A percentile compares a stretch with the other conserved stretches of the same genome.
Conservation (phyloP, 2,329 filamentous ascomycete genomes). For the Fusarium sp. region DNA sequence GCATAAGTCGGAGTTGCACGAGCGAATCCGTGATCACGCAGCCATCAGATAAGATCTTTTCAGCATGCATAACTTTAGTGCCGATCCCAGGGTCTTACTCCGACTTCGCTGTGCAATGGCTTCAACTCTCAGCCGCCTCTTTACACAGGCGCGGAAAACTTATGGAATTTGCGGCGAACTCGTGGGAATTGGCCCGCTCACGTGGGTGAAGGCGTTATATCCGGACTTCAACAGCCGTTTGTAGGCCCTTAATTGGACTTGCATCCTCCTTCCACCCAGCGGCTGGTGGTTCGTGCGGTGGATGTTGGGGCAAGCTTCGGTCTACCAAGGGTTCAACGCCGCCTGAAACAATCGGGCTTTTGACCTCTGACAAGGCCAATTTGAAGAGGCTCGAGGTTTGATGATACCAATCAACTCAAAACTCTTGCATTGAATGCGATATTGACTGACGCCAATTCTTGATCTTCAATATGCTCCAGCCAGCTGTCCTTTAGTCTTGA, state of each 20-base stretch:
- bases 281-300: slow-evolving; percentile 5
- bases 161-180: background rate
- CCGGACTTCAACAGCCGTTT: slow-evolving; percentile 28
- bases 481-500: background rate
- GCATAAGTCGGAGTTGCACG: slow-evolving; percentile 35
- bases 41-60: slow-evolving; percentile 22
- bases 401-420: background rate
- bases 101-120: slow-evolving; percentile 35
- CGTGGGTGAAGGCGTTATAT: background rate
- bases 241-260: slow-evolving; percentile 11
- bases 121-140: slow-evolving; percentile 17
- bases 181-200: background rate
- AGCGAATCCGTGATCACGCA: slow-evolving; percentile 19
- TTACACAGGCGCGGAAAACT: background rate
- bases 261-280: background rate
- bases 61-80: slow-evolving; percentile 12
- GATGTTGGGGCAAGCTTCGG: background rate
- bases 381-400: background rate
- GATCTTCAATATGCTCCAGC: background rate
- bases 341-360: background rate
- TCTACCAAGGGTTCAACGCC: background rate
- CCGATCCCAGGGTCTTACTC: slow-evolving; percentile 28
- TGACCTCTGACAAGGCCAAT: background rate
- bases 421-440: background rate
- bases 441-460: background rate